Evolutionary conservation across 805 yeast genomes (phyloP).

Genomic region (Ogataea naganishii): DNA sequence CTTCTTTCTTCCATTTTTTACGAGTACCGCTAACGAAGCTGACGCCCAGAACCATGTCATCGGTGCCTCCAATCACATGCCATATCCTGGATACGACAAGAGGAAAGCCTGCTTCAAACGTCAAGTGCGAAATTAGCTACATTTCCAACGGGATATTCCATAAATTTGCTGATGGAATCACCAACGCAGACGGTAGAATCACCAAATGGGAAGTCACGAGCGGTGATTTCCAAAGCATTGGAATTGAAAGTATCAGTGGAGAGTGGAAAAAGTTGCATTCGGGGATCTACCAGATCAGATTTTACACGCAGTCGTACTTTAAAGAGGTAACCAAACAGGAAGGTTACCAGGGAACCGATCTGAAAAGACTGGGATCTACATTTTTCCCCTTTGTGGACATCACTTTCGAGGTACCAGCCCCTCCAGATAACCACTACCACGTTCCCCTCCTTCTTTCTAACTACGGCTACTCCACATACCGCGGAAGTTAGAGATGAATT

Average conservation of each 20-base stretch:
- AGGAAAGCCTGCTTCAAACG: conserved; percentile 77
- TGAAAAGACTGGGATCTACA: conserved; percentile 30
- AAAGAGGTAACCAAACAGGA: conserved; percentile 10
- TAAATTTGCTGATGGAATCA: conserved; percentile 60
- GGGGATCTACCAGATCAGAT: conserved; percentile 70
- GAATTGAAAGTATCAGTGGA: conserved; percentile 8
- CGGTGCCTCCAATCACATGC: conserved; percentile 64
- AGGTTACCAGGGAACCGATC: conserved; percentile 4
- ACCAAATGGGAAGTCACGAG: conserved; percentile 52
- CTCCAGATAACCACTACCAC: conserved; percentile 78
- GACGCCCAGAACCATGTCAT: conserved; percentile 20
- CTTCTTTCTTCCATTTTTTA: too few species aligned
- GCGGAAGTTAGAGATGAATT: conserved; percentile 50
- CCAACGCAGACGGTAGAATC: conserved; percentile 79
- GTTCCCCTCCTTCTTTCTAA: conserved; percentile 80
- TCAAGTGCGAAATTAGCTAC: conserved; percentile 54
- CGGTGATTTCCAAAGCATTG: not conserved
- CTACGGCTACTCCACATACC: conserved; percentile 83
- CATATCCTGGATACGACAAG: conserved; percentile 79
- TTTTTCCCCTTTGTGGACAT: conserved; percentile 89
- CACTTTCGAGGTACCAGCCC: conserved; percentile 53
- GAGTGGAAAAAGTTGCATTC: conserved; percentile 41
- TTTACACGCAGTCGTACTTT: conserved; percentile 67
- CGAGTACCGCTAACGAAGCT: too few species aligned
- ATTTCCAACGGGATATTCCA: conserved; percentile 18